These are phyloP conservation scores for Collybia mongolica DNA, from an alignment of 768 basidiomycete species.

Conservation along the genomic window DNA sequence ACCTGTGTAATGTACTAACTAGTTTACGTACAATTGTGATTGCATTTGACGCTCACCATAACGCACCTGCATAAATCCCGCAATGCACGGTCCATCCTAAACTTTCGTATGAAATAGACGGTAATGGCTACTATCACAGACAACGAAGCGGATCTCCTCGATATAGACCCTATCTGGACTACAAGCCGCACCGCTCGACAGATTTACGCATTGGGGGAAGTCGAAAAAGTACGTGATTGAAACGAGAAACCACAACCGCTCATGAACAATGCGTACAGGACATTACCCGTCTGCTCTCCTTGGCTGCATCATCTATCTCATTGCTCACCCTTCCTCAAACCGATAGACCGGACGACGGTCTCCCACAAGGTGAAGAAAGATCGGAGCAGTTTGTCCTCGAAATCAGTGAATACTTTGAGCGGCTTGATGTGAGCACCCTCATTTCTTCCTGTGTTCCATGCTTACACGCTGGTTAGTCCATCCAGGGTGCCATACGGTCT, in stretches of 20 bases:
- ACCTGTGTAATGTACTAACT: no score
- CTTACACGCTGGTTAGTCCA: slow-evolving; percentile 43
- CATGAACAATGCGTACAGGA: slow-evolving; percentile 46
- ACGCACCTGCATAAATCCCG: not conserved
- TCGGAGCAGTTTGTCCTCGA: slow-evolving; percentile 85
- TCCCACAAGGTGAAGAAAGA: slow-evolving; percentile 80
- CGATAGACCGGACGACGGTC: slow-evolving; percentile 60
- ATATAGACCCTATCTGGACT: slow-evolving; percentile 78
- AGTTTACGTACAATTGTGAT: no score
- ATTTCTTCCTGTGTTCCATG: not conserved
- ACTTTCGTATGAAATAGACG: not conserved
- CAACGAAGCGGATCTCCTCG: slow-evolving; percentile 32
- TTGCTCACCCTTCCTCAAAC: slow-evolving; percentile 83
- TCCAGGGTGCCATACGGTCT: slow-evolving; percentile 74
- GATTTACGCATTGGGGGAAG: slow-evolving; percentile 76
- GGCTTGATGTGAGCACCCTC: slow-evolving; percentile 60
- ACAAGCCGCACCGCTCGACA: slow-evolving; percentile 80
- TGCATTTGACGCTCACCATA: no score
- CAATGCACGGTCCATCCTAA: slow-evolving; percentile 1
- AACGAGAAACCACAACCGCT: not conserved
- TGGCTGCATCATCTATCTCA: slow-evolving; percentile 78
- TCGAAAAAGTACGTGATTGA: slow-evolving; percentile 60
- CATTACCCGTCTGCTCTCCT: slow-evolving; percentile 69
- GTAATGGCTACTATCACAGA: slow-evolving; percentile 27
- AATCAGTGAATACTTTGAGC: slow-evolving; percentile 84